Conservation (phyloP, 352 stramenopile genomes). For the Phytophthora palmivora region DNA sequence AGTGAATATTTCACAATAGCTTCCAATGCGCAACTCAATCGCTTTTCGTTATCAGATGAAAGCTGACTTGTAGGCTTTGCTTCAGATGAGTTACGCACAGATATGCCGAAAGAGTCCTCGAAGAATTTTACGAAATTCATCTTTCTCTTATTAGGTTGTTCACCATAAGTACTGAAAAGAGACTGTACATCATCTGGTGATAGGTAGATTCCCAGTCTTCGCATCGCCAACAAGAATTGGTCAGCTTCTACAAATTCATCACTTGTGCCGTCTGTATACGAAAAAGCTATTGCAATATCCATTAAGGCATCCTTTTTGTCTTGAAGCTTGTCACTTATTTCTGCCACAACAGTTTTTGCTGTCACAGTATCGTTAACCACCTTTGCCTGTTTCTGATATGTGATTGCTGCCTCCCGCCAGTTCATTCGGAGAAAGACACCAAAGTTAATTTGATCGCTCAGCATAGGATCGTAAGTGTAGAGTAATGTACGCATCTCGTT, state of each 20-base stretch:
- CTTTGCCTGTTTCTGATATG: conserved; percentile 28
- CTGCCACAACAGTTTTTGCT: conserved; percentile 17
- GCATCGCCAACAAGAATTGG: conserved; percentile 40
- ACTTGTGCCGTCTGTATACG: conserved; percentile 8
- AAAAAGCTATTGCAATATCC: conserved; percentile 31
- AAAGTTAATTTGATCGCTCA: conserved; percentile 63
- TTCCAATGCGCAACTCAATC: conserved; percentile 35
- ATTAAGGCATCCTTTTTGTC: conserved; percentile 2
- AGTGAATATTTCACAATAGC: conserved; percentile 42
- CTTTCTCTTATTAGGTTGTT: conserved; percentile 21
- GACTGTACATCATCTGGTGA: conserved; percentile 27
- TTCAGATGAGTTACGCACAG: neutral
- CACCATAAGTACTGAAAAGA: conserved; percentile 37
- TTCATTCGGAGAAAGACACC: conserved; percentile 63
- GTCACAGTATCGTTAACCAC: conserved; percentile 11
- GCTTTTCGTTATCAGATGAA: conserved; percentile 40
- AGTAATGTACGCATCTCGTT: conserved; percentile 64
- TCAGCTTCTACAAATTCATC: conserved; percentile 25
- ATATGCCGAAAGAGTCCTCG: conserved; percentile 10
- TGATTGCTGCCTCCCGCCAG: conserved; percentile 46
- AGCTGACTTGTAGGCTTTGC: conserved; percentile 9
- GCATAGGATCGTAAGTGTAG: conserved; percentile 58
- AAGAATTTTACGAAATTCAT: conserved; percentile 39
- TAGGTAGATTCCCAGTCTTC: conserved; percentile 36
- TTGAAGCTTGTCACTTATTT: conserved; percentile 25